Conservation (phyloP, 164 flowering plant genomes). For the Paratinospora sagittata region DNA sequence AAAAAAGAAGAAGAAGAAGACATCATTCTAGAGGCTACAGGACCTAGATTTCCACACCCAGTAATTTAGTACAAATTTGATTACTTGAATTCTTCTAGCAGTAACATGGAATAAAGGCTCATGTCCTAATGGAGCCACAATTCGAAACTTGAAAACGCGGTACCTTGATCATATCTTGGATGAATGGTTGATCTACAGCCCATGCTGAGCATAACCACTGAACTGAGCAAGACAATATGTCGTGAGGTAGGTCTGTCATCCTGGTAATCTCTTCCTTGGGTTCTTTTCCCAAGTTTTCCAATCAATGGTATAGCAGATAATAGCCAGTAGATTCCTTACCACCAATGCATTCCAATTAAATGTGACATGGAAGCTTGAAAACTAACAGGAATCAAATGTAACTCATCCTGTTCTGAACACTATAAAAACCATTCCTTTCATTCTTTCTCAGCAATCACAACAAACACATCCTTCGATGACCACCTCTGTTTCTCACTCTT, state of each 20-base stretch:
- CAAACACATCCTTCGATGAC: slow-evolving; percentile 57
- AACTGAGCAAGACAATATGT: too few relatives aligned
- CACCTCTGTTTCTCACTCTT: slow-evolving; percentile 56
- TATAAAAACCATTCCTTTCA: slow-evolving; percentile 8
- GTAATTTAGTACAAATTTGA: neutral
- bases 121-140: neutral
- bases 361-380: neutral
- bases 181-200: neutral
- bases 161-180: neutral
- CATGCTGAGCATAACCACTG: too few relatives aligned
- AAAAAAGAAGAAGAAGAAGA: too few relatives aligned
- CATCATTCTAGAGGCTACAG: too few relatives aligned
- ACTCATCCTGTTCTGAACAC: neutral
- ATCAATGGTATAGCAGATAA: neutral
- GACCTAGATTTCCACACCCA: neutral
- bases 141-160: neutral
- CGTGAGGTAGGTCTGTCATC: too few relatives aligned
- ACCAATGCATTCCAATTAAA: neutral
- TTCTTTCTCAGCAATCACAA: slow-evolving; percentile 71
- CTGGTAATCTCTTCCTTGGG: neutral
- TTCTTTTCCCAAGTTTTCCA: neutral
- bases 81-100: neutral
- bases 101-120: neutral
- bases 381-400: neutral
- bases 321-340: neutral